A percentile compares a stretch with the other conserved stretches of the same genome.
Evolutionary conservation across 2,329 filamentous ascomycete genomes (phyloP).

Genomic region (Juglanconis sp.): DNA sequence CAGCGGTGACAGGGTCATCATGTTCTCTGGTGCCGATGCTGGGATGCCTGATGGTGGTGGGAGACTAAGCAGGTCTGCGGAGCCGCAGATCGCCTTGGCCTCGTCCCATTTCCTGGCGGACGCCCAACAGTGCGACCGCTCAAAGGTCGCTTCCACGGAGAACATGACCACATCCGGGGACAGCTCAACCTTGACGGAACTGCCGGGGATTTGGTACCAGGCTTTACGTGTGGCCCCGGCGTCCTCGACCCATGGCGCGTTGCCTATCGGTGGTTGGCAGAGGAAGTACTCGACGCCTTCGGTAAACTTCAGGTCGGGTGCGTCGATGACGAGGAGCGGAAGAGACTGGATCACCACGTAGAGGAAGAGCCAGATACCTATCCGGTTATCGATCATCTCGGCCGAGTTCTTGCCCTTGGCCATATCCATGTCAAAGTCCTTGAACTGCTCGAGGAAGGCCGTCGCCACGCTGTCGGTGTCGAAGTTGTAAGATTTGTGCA

Average conservation of each 20-base stretch:
- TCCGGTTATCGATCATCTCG: slow-evolving; percentile 69
- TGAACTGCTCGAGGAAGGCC: slow-evolving; percentile 68
- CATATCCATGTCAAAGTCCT: slow-evolving; percentile 67
- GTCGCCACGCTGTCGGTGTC: slow-evolving; percentile 58
- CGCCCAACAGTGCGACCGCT: slow-evolving; percentile 56
- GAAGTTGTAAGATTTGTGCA: slow-evolving; percentile 79
- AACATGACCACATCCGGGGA: slow-evolving; percentile 59
- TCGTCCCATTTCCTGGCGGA: slow-evolving; percentile 49
- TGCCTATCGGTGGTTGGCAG: slow-evolving; percentile 70
- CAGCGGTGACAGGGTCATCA: slow-evolving; percentile 22
- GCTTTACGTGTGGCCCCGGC: slow-evolving; percentile 61
- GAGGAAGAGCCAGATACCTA: slow-evolving; percentile 78
- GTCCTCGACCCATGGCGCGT: slow-evolving; percentile 70
- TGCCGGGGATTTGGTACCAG: slow-evolving; percentile 73
- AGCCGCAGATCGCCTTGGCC: slow-evolving; percentile 11
- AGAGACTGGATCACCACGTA: slow-evolving; percentile 75
- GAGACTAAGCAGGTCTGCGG: slow-evolving; percentile 27
- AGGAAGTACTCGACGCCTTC: slow-evolving; percentile 80
- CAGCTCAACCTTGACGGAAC: slow-evolving; percentile 52
- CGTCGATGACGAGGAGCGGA: slow-evolving; percentile 75
- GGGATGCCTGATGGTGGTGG: slow-evolving; percentile 14
- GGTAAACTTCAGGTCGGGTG: slow-evolving; percentile 64
- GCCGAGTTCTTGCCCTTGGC: slow-evolving; percentile 59
- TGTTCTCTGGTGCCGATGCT: background rate
- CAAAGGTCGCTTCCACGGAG: slow-evolving; percentile 59